These are phyloP conservation scores for Panicum hallii DNA, from an alignment of 202 grass and related monocot species.

Conservation along the genomic window DNA sequence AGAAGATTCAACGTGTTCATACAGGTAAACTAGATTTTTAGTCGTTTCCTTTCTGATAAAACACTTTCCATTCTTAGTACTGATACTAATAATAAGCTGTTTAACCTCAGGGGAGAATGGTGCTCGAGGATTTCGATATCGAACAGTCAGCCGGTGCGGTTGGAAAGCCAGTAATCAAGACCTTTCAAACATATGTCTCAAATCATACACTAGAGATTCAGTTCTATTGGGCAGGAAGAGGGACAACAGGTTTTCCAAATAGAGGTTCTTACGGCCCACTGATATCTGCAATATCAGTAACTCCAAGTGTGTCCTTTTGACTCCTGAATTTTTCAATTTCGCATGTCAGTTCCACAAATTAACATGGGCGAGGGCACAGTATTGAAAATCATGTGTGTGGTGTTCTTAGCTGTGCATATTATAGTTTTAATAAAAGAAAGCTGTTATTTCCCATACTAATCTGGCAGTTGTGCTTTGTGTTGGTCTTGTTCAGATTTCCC, in stretches of 20 bases:
- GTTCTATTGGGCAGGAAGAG: constrained; percentile 90
- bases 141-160: constrained; percentile 56
- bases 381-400: constrained; percentile 1
- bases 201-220: constrained; percentile 79
- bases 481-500: constrained; percentile 62
- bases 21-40: constrained; percentile 61
- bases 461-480: constrained; percentile 32
- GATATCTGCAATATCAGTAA: constrained; percentile 96
- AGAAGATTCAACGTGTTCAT: constrained; percentile 93
- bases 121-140: constrained; percentile 88
- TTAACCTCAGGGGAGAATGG: constrained; percentile 74
- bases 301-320: constrained; percentile 69
- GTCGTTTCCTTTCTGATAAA: constrained; percentile 12
- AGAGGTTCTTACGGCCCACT: constrained; percentile 92
- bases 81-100: constrained; percentile 10
- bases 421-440: constrained; percentile 1
- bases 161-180: constrained; percentile 65
- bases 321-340: constrained; percentile 32
- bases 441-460: constrained; percentile 21
- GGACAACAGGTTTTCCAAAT: constrained; percentile 81
- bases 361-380: constrained; percentile 3
- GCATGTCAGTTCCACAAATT: neutral
- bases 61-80: constrained; percentile 19
- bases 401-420: neutral
- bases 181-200: constrained; percentile 61